A percentile compares a stretch with the other conserved stretches of the same genome.
phyloP scores from a whole-genome alignment of 176 grass and related monocot genomes.

The Aegilops longissima region DNA sequence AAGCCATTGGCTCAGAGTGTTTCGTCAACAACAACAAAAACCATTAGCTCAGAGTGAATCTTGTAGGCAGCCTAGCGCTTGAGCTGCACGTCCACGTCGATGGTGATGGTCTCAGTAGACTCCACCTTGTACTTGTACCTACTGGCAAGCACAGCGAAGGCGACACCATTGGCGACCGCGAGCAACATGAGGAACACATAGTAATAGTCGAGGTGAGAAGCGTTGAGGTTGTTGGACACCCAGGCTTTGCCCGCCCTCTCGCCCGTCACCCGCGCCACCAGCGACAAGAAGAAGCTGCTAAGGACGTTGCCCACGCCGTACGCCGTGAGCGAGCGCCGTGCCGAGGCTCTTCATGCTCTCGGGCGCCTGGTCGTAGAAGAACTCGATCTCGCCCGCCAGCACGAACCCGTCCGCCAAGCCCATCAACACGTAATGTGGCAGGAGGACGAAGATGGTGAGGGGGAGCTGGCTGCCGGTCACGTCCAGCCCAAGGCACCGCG shows the following conservation, averaged over 20 bases:
- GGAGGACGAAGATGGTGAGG: too few relatives aligned
- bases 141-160: conserved; percentile 26
- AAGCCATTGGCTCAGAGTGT: too few relatives aligned
- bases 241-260: conserved; percentile 17
- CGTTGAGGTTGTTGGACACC: conserved; percentile 53
- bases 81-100: neutral
- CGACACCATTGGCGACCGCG: conserved; percentile 19
- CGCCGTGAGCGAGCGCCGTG: conserved; percentile 47
- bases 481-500: too few relatives aligned
- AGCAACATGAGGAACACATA: conserved; percentile 50
- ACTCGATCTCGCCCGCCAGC: too few relatives aligned
- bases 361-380: conserved; percentile 93
- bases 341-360: conserved; percentile 96
- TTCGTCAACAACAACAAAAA: too few relatives aligned
- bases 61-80: neutral
- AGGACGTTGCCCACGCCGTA: conserved; percentile 55
- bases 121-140: conserved; percentile 48
- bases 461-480: too few relatives aligned
- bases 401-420: too few relatives aligned
- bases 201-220: conserved; percentile 60
- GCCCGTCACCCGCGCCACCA: conserved; percentile 28
- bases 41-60: too few relatives aligned
- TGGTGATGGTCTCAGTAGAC: neutral
- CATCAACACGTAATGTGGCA: too few relatives aligned
- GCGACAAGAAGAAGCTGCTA: conserved; percentile 45